These are phyloP conservation scores for Vanderwaltozyma polyspora DNA, from an alignment of 805 yeast species.

Conservation along the genomic window DNA sequence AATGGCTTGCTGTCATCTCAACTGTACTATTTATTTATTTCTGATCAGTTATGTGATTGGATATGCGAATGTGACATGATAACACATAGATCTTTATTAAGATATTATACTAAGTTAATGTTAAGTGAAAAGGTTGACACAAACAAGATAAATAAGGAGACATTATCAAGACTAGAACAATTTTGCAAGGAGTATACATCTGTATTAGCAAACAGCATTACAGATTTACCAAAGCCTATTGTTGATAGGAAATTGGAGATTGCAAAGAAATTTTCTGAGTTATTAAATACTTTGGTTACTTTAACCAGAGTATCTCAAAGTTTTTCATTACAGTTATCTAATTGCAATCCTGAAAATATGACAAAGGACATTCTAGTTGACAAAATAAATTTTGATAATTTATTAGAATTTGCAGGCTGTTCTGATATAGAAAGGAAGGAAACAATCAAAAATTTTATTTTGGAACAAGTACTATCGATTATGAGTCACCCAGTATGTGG, in stretches of 20 bases:
- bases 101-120: slow-evolving; percentile 51
- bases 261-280: slow-evolving; percentile 41
- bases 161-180: slow-evolving; percentile 43
- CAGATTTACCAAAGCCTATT: slow-evolving; percentile 41
- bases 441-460: no score
- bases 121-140: no score
- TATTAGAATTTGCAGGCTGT: no score
- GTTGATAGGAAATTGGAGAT: slow-evolving; percentile 40
- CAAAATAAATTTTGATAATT: no score
- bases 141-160: no score
- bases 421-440: no score
- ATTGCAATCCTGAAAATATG: no score
- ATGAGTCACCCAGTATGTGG: no score
- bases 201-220: slow-evolving; percentile 30
- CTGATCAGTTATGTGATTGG: slow-evolving; percentile 47
- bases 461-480: no score
- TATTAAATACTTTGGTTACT: slow-evolving; percentile 45
- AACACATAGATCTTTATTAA: slow-evolving; percentile 45
- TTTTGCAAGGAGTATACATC: slow-evolving; percentile 40
- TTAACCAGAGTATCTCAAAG: slow-evolving; percentile 34
- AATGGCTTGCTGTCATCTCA: slow-evolving; percentile 47
- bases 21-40: slow-evolving; percentile 45
- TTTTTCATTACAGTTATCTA: no score
- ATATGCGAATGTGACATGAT: slow-evolving; percentile 52
- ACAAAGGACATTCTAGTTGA: no score